Base-by-base conservation (phyloP, 805 yeast species). In the Metschnikowia amazonensis region DNA sequence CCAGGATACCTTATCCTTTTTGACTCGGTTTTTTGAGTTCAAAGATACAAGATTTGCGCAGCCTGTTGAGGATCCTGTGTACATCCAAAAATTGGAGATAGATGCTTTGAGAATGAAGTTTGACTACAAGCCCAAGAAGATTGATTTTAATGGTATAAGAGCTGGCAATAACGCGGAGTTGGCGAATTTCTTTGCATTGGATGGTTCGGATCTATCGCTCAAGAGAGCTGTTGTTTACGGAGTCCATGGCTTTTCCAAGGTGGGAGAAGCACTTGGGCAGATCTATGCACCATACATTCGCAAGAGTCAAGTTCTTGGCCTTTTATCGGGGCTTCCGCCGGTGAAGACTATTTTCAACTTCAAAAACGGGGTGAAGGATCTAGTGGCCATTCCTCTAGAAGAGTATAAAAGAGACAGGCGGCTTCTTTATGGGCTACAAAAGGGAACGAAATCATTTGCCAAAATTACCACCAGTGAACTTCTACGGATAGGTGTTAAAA, bases 71-170 rank as follows among this genome's bases (percentile, higher is more conserved):
- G 94, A 85, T 47, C 75, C 79, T 5, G 57, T 80, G 1, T 90
- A 79, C 57, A 72, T 89, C 37, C 89, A 86, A 54, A 81, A 81
- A 57, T 75, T 89, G 29, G 77, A 77, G 35, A 74, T 89, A 4
- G 76, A 77, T 46, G 69, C 82, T 0, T 66, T 87, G 2, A 75
- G 72, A 38, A 60, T 94, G 17, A 81, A 81, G 50, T 69, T 94
- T 33, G 98, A 94, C 63, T 94, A 94, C 62, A 89, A 89, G 60
- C 98, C 99, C 0, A 89, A 89, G 60, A 86, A 81, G 53, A 75
- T 92, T 24, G 95, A 92, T 62, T 87, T 86, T 59, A 79, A 81
- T 2, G 97, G 96, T 0, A 75, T 90, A 25, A 72, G 87, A 47
- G 84, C 96, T 0, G 98, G 98, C 0, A 89, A 84, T 49, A 79